A percentile compares a stretch with the other conserved stretches of the same genome.
Evolutionary conservation across 805 yeast species (phyloP).

Genomic region (Yarrowia osloensis): DNA sequence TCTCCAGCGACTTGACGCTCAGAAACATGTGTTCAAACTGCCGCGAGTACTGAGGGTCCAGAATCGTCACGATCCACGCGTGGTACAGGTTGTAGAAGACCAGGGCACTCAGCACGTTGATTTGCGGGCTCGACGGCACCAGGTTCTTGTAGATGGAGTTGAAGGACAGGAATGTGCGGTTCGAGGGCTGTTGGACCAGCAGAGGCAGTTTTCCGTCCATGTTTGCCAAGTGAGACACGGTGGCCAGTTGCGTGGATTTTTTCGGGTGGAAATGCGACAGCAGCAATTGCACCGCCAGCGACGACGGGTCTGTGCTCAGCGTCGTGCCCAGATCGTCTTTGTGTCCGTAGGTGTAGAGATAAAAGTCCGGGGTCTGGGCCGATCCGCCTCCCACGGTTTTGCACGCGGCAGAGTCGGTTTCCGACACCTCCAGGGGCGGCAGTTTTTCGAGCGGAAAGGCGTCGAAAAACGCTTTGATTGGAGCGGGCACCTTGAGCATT

Average conservation of each 20-base stretch:
- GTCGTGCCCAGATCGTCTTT: constrained; percentile 33
- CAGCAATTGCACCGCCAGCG: constrained; percentile 36
- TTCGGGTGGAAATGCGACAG: constrained; percentile 28
- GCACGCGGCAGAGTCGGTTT: background rate
- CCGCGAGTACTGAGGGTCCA: constrained; percentile 21
- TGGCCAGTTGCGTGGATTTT: background rate
- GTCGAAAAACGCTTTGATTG: constrained; percentile 40
- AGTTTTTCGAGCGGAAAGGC: constrained; percentile 39
- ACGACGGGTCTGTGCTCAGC: constrained; percentile 41
- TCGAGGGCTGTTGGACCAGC: constrained; percentile 4
- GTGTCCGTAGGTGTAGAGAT: constrained; percentile 36
- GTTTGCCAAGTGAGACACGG: constrained; percentile 30
- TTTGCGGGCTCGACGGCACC: background rate
- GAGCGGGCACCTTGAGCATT: constrained; percentile 39
- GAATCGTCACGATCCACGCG: constrained; percentile 34
- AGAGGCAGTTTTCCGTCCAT: constrained; percentile 33
- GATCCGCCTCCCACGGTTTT: constrained; percentile 31
- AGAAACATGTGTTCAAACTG: constrained; percentile 31
- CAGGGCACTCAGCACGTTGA: constrained; percentile 26
- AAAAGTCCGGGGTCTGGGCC: background rate
- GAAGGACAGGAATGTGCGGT: constrained; percentile 19
- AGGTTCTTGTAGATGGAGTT: constrained; percentile 13
- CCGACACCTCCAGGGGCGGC: constrained; percentile 32
- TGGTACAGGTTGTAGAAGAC: constrained; percentile 33
- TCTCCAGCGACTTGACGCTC: constrained; percentile 23